A percentile compares a stretch with the other conserved stretches of the same genome.
phyloP scores from a whole-genome alignment of 306 rosid species.

The Crotalaria pallida region DNA sequence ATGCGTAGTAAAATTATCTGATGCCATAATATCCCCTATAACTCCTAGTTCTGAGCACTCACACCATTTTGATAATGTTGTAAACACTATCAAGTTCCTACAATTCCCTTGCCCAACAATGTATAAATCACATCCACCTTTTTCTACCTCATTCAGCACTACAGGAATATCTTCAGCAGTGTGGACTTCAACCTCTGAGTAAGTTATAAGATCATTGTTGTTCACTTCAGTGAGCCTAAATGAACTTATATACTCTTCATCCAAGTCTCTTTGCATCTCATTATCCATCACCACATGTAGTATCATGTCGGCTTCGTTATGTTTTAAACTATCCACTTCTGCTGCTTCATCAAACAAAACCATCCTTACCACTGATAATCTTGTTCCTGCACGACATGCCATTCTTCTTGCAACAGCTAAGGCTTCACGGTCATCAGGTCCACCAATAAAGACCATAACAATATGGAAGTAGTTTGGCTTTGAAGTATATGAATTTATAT shows the following conservation, averaged over 20 bases:
- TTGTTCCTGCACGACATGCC: slow-evolving; percentile 24
- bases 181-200: slow-evolving; percentile 32
- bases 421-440: slow-evolving; percentile 60
- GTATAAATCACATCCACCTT: slow-evolving; percentile 28
- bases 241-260: slow-evolving; percentile 31
- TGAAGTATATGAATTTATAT: background rate
- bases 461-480: background rate
- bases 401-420: slow-evolving; percentile 43
- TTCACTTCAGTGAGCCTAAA: slow-evolving; percentile 26
- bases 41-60: slow-evolving; percentile 51
- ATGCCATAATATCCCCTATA: slow-evolving; percentile 44
- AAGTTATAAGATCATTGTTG: slow-evolving; percentile 21
- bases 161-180: slow-evolving; percentile 28
- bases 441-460: slow-evolving; percentile 25
- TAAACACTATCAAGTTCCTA: background rate
- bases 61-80: slow-evolving; percentile 36
- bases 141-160: slow-evolving; percentile 22
- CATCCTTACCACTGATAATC: slow-evolving; percentile 33
- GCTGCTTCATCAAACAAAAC: background rate
- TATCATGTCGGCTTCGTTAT: background rate
- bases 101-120: slow-evolving; percentile 49
- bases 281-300: background rate
- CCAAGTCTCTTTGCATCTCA: slow-evolving; percentile 30
- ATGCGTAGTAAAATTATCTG: slow-evolving; percentile 19
- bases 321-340: background rate